Evolutionary conservation across 2,329 filamentous ascomycete species (phyloP).

Genomic region (Fusarium falciforme): DNA sequence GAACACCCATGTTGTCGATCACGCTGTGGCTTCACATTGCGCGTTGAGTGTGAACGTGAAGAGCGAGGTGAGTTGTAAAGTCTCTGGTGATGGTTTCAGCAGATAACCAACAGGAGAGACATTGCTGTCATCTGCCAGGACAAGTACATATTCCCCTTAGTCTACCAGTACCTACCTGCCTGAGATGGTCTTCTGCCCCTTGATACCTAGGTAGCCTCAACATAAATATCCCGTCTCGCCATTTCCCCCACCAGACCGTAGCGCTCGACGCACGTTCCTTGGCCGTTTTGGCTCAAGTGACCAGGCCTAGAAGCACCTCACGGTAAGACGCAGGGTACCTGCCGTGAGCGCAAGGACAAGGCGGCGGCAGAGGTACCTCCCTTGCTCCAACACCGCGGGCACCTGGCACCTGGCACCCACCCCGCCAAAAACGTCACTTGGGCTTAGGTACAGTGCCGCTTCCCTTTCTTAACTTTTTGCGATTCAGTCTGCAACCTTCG

Average conservation of each 20-base stretch:
- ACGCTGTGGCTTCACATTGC: conserved; percentile 10
- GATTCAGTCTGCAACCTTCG: conserved; percentile 39
- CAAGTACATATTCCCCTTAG: background rate
- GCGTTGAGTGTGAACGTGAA: background rate
- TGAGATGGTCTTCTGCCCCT: background rate
- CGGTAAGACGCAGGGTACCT: conserved; percentile 20
- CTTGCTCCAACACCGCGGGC: background rate
- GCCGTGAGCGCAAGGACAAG: conserved; percentile 13
- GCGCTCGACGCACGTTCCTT: conserved; percentile 21
- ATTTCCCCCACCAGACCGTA: conserved; percentile 20
- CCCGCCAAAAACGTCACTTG: conserved; percentile 42
- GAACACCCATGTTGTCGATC: conserved; percentile 34
- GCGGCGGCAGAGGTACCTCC: conserved; percentile 13
- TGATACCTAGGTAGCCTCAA: background rate
- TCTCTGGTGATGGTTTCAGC: background rate
- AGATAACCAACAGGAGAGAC: background rate
- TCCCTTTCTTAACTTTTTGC: conserved; percentile 40
- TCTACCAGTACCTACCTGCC: background rate
- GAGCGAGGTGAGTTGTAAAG: background rate
- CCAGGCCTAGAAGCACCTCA: conserved; percentile 5
- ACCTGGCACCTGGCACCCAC: conserved; percentile 4
- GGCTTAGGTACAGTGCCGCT: conserved; percentile 22
- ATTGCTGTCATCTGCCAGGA: background rate
- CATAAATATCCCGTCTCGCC: conserved; percentile 9
- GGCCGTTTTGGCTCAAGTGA: conserved; percentile 9